Evolutionary conservation across 441 rosid genomes (phyloP), one percentile per base, ranked within the genome.

Genomic region (Manihot esculenta): DNA sequence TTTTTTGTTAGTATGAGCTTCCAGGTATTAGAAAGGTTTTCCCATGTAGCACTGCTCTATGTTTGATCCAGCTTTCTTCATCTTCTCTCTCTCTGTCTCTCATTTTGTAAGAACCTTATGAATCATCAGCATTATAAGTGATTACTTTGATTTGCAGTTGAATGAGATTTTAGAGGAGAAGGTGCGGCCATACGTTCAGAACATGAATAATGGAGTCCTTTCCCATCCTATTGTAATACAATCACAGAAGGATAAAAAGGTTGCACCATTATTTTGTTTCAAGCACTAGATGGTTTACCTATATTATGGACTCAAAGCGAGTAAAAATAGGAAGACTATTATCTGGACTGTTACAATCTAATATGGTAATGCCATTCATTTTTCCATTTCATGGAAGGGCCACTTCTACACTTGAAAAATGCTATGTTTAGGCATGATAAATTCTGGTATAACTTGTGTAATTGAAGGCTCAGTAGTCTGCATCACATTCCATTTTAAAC

Each of bases 101-200:
- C 56, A 20, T 20, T 8, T 24, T 35, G 0, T 4, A 7, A 10
- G 17, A 35, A 18, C 33, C 18, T 26, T 47, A 33, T 24, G n/a
- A 9, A 35, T 47, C 48, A 20, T 18, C 13, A 54, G 20, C 50
- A 35, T 49, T 18, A 21, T 49, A 14, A 13, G 26, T 27, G 20
- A 70, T 65, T 48, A 66, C 60, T 44, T 74, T 66, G 70, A 11
- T 67, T 67, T 55, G 68, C 80, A 94, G 97, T 80, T 94, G 83
- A 90, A 86, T 68, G 89, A 91, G 72, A 81, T 89, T 85, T 75
- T 94, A 84, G 92, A 83, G 82, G 92, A 94, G 85, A 91, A 94
- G 84, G 91, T 89, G 63, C 84, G 79, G 42, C 97, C 96, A 4
- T 88, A 72, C 83, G 62, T 84, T 63, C 83, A 86, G 82, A 85